Percentiles rank a stretch among this genome's conserved stretches.
These are phyloP conservation scores for Pezicula rhizophila DNA, from an alignment of 2,329 filamentous ascomycete species.

Conservation along the genomic window DNA sequence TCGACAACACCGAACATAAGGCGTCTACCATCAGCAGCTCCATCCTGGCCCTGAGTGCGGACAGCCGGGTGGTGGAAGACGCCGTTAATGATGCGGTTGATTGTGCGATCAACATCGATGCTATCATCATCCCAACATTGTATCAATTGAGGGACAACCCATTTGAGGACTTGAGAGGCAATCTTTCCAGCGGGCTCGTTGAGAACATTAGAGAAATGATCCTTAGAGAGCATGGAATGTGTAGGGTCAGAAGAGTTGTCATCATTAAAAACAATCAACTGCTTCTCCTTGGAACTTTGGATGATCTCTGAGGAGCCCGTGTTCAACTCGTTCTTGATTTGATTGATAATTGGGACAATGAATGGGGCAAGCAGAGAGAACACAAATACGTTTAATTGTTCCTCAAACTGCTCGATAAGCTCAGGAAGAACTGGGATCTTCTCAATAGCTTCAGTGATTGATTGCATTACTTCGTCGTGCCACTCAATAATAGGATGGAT, in stretches of 20 bases:
- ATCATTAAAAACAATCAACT: conserved; percentile 80
- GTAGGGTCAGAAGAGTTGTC: conserved; percentile 75
- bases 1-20: conserved; percentile 76
- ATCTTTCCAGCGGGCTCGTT: conserved; percentile 85
- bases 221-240: conserved; percentile 93
- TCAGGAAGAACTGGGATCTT: conserved; percentile 81
- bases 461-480: conserved; percentile 82
- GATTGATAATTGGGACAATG: conserved; percentile 75
- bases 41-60: conserved; percentile 62
- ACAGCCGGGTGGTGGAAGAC: conserved; percentile 87
- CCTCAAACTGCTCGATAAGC: conserved; percentile 78
- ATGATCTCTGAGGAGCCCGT: conserved; percentile 86
- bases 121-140: conserved; percentile 76
- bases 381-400: conserved; percentile 82
- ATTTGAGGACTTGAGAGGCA: conserved; percentile 71
- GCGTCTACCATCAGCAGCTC: conserved; percentile 63
- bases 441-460: conserved; percentile 71
- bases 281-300: conserved; percentile 73
- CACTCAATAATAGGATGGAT: conserved; percentile 88
- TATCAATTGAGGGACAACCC: conserved; percentile 87
- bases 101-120: conserved; percentile 61
- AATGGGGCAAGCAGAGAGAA: conserved; percentile 90
- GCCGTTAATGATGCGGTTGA: conserved; percentile 72
- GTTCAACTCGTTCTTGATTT: conserved; percentile 81
- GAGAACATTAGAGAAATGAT: conserved; percentile 72